A percentile compares a stretch with the other conserved stretches of the same genome.
Conservation (phyloP, 2,329 filamentous ascomycete genomes). For the Ophiostoma piceae region DNA sequence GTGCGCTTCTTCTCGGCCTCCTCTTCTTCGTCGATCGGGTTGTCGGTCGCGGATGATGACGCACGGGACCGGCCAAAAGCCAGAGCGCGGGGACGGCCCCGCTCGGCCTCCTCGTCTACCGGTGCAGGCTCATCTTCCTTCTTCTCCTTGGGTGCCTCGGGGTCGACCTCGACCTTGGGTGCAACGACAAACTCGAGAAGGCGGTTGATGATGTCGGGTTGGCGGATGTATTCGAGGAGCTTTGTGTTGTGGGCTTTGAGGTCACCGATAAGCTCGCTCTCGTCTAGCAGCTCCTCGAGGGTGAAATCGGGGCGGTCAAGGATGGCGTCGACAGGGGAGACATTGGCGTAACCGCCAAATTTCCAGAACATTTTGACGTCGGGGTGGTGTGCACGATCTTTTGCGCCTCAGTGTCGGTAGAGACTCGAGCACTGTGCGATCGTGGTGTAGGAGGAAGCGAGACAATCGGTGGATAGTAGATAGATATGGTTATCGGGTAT, state of each 20-base stretch:
- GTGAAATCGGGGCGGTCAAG: slow-evolving; percentile 95
- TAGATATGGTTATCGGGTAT: not conserved
- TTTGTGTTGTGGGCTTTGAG: slow-evolving; percentile 97
- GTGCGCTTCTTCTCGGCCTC: slow-evolving; percentile 86
- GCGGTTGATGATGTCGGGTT: slow-evolving; percentile 75
- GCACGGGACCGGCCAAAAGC: slow-evolving; percentile 50
- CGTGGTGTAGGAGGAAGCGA: not conserved
- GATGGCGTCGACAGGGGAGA: slow-evolving; percentile 92
- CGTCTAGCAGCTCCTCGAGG: slow-evolving; percentile 91
- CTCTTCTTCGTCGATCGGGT: slow-evolving; percentile 54
- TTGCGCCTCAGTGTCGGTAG: slow-evolving; percentile 18
- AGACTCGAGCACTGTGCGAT: slow-evolving; percentile 19
- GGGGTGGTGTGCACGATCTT: slow-evolving; percentile 7
- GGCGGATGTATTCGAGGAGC: slow-evolving; percentile 90
- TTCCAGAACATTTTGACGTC: slow-evolving; percentile 91
- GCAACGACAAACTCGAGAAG: slow-evolving; percentile 90
- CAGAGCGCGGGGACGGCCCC: slow-evolving; percentile 40
- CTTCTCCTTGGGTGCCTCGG: not conserved
- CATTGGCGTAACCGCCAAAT: slow-evolving; percentile 97
- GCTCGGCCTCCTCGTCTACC: slow-evolving; percentile 33
- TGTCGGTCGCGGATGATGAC: slow-evolving; percentile 45
- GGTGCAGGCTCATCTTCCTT: slow-evolving; percentile 33
- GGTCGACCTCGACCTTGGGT: slow-evolving; percentile 53
- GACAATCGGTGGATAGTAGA: not conserved
- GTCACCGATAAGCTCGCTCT: slow-evolving; percentile 94